Evolutionary conservation across 331 rosid genomes (phyloP).

Genomic region (Pyracantha coccinea): DNA sequence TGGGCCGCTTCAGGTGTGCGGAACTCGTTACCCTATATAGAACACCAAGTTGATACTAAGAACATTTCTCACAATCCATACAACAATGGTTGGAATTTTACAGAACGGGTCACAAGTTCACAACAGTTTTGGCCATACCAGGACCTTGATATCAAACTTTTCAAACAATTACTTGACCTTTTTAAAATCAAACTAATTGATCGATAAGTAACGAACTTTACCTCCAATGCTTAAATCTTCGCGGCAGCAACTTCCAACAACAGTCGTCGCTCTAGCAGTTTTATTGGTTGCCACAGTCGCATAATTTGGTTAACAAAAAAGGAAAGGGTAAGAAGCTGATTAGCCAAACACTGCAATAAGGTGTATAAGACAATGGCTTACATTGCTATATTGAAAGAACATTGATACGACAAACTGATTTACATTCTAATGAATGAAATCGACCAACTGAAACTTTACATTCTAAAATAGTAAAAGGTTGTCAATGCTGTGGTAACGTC

Average conservation of each 20-base stretch:
- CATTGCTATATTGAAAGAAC: slow-evolving; percentile 17
- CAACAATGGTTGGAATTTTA: not conserved
- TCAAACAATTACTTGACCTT: not conserved
- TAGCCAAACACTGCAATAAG: slow-evolving; percentile 6
- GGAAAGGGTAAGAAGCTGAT: not conserved
- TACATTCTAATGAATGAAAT: slow-evolving; percentile 24
- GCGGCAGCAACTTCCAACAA: not conserved
- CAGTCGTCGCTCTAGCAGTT: not conserved
- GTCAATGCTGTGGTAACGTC: slow-evolving; percentile 54
- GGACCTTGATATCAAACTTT: not conserved
- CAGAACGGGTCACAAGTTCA: not conserved
- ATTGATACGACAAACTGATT: slow-evolving; percentile 23
- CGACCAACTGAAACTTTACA: slow-evolving; percentile 42
- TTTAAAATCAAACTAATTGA: not conserved
- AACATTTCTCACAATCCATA: not conserved
- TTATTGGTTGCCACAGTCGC: not conserved
- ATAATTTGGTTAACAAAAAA: not conserved
- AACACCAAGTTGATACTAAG: not conserved
- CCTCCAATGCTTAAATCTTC: not conserved
- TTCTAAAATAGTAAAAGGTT: not conserved
- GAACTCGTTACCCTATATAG: not conserved
- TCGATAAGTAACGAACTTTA: not conserved
- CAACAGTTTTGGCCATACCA: not conserved
- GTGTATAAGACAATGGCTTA: slow-evolving; percentile 8
- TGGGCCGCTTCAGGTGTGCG: not conserved